Conservation (phyloP, 305 asterid genomes). For the Lippia alba region DNA sequence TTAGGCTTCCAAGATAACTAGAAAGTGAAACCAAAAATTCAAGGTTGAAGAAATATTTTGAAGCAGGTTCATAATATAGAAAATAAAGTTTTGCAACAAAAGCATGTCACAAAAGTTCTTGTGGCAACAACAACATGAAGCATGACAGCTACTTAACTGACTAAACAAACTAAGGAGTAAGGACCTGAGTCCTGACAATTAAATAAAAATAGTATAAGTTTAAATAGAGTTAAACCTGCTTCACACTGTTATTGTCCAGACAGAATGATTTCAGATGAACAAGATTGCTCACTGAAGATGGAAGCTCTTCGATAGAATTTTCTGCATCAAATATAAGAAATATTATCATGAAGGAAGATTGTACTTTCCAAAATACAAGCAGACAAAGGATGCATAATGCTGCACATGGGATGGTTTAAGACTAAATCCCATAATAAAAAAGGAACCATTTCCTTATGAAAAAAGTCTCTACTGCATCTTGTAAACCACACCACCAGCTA, state of each 20-base stretch:
- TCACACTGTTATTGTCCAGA: slow-evolving; percentile 76
- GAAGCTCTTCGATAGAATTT: slow-evolving; percentile 87
- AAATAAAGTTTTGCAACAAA: neutral
- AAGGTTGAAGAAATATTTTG: neutral
- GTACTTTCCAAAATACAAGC: neutral
- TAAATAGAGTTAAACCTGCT: slow-evolving; percentile 58
- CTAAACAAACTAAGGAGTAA: slow-evolving; percentile 8
- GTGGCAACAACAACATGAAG: neutral
- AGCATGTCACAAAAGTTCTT: slow-evolving; percentile 10
- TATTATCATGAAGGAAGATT: slow-evolving; percentile 4
- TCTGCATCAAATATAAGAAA: slow-evolving; percentile 52
- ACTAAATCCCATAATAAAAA: slow-evolving; percentile 1
- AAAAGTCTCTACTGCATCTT: too few relatives aligned
- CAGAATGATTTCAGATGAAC: slow-evolving; percentile 85
- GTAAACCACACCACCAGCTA: neutral
- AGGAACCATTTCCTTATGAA: slow-evolving; percentile 1
- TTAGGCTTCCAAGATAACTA: slow-evolving; percentile 14
- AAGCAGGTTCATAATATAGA: neutral
- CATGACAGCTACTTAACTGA: slow-evolving; percentile 1
- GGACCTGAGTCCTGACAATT: neutral
- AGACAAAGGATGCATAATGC: slow-evolving; percentile 12
- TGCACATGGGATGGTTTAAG: neutral
- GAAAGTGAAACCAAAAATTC: slow-evolving; percentile 1
- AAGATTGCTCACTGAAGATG: slow-evolving; percentile 84
- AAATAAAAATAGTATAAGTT: slow-evolving; percentile 14